These are phyloP conservation scores for Exserohilum rostratum DNA, from an alignment of 2,329 filamentous ascomycete genomes.

Conservation along the genomic window DNA sequence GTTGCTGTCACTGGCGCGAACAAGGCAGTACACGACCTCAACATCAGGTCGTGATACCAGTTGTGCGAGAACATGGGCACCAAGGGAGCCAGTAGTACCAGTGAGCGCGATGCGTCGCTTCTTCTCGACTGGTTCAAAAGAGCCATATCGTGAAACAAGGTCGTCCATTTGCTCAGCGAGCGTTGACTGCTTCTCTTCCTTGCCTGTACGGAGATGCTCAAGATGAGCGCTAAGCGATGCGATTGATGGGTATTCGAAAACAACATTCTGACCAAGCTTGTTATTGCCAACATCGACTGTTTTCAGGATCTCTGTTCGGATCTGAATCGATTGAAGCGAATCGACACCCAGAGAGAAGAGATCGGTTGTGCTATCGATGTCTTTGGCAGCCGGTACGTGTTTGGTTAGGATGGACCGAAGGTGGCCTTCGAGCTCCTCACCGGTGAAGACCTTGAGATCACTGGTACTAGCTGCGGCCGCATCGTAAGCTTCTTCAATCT, in stretches of 20 bases:
- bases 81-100: conserved; percentile 70
- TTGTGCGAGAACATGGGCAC: conserved; percentile 61
- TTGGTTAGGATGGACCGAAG: conserved; percentile 22
- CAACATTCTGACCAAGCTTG: conserved; percentile 60
- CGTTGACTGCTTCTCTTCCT: conserved; percentile 37
- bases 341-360: conserved; percentile 66
- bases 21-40: conserved; percentile 58
- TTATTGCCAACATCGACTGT: conserved; percentile 55
- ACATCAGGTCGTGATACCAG: conserved; percentile 38
- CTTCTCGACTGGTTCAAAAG: conserved; percentile 38
- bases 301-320: conserved; percentile 59
- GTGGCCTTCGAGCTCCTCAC: conserved; percentile 16
- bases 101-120: conserved; percentile 55
- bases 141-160: conserved; percentile 54
- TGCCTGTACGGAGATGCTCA: conserved; percentile 50
- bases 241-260: conserved; percentile 64
- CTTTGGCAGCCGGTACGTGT: conserved; percentile 15
- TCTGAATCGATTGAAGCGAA: conserved; percentile 63
- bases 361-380: conserved; percentile 53
- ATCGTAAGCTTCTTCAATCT: conserved; percentile 57
- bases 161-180: conserved; percentile 53
- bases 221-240: conserved; percentile 55
- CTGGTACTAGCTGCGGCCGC: conserved; percentile 24
- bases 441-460: not conserved
- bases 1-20: conserved; percentile 52